Percentiles rank a stretch among this genome's conserved stretches.
Conservation (phyloP, 73 alveolate genomes). For the Paramecium biaurelia region DNA sequence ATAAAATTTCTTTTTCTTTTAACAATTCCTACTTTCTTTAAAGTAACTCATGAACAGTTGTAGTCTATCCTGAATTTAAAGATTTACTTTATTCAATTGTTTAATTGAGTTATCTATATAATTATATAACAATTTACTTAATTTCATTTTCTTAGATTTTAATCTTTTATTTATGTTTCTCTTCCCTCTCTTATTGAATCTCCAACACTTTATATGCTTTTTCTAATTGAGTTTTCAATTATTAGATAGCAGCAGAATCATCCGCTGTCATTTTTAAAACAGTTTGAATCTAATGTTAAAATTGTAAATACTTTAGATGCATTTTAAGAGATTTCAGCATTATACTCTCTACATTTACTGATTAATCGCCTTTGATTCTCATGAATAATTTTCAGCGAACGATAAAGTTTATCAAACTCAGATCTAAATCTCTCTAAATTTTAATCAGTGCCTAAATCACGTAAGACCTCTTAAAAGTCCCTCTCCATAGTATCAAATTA, state of each 20-base stretch:
- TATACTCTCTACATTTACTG: conserved; percentile 92
- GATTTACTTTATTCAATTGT: conserved; percentile 50
- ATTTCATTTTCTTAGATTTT: conserved; percentile 45
- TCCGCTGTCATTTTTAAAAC: conserved; percentile 83
- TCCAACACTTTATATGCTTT: conserved; percentile 56
- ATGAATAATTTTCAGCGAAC: conserved; percentile 81
- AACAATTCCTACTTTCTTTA: conserved; percentile 15
- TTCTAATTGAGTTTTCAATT: conserved; percentile 65
- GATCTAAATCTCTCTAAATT: conserved; percentile 80
- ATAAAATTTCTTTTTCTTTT: conserved; percentile 18
- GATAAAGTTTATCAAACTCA: conserved; percentile 84
- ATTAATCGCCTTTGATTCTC: conserved; percentile 85
- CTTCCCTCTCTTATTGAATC: conserved; percentile 60
- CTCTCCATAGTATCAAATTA: conserved; percentile 81
- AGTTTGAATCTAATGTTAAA: conserved; percentile 73
- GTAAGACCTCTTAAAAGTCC: conserved; percentile 85
- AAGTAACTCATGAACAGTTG: conserved; percentile 56
- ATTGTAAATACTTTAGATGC: conserved; percentile 70
- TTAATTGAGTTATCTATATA: conserved; percentile 26
- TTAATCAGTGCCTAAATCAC: conserved; percentile 88
- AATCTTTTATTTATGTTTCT: conserved; percentile 44
- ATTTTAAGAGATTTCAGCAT: conserved; percentile 74
- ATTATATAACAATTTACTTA: background rate
- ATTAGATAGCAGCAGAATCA: conserved; percentile 73
- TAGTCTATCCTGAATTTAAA: conserved; percentile 45